Evolutionary conservation across 2,329 filamentous ascomycete genomes (phyloP).

Genomic region (Penicillium rolfsii): DNA sequence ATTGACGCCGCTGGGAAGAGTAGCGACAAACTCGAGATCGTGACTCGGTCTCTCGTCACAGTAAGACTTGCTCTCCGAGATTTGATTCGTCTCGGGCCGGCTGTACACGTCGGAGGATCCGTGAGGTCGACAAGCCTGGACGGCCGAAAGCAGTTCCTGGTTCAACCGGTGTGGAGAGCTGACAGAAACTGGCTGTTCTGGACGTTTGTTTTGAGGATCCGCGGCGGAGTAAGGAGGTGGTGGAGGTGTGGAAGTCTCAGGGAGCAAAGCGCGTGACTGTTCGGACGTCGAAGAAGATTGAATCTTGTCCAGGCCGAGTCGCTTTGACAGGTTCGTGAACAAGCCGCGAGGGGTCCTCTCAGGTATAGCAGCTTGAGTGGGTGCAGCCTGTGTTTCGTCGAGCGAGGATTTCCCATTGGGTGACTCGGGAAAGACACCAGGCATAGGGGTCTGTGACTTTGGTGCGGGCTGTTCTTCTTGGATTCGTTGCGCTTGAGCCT

Average conservation of each 20-base stretch:
- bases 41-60: constrained; percentile 77
- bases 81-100: constrained; percentile 69
- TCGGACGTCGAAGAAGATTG: constrained; percentile 31
- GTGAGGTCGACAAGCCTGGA: constrained; percentile 76
- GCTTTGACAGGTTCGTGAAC: constrained; percentile 69
- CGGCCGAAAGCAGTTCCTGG: constrained; percentile 68
- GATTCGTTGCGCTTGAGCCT: constrained; percentile 38
- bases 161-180: constrained; percentile 48
- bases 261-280: constrained; percentile 28
- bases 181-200: constrained; percentile 37
- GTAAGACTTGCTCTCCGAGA: constrained; percentile 83
- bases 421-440: constrained; percentile 72
- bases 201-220: constrained; percentile 39
- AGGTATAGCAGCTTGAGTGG: constrained; percentile 28
- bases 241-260: constrained; percentile 37
- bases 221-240: constrained; percentile 44
- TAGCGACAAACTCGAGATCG: constrained; percentile 71
- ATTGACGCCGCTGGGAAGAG: constrained; percentile 71
- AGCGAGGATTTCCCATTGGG: constrained; percentile 53
- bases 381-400: constrained; percentile 28
- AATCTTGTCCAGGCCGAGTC: constrained; percentile 67
- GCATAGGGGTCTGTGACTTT: constrained; percentile 61
- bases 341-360: constrained; percentile 59
- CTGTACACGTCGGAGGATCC: constrained; percentile 74
- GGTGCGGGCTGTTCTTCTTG: constrained; percentile 29